Conservation (phyloP, 371 early-diverging fungal genomes). For the Amoeboaphelidium protococcarum region DNA sequence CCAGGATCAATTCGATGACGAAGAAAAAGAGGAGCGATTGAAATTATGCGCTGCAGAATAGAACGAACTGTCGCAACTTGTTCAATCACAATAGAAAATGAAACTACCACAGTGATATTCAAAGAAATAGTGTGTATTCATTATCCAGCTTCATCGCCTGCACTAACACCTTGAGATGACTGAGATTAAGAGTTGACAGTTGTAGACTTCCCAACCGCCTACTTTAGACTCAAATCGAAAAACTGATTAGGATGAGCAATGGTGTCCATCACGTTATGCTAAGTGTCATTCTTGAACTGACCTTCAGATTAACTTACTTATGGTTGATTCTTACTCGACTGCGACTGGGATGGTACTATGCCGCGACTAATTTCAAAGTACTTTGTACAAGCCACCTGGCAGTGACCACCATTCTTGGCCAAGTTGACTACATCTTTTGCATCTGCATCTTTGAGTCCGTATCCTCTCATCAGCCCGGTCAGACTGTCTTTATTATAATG, state of each 20-base stretch:
- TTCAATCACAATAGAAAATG: too few species aligned
- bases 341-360: constrained; percentile 6
- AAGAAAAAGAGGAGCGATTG: too few species aligned
- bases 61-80: too few species aligned
- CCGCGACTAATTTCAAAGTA: constrained; percentile 41
- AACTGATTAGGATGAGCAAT: constrained; percentile 81
- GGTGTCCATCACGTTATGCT: constrained; percentile 18
- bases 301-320: not conserved
- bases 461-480: constrained; percentile 18
- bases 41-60: too few species aligned
- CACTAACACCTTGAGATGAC: too few species aligned
- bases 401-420: constrained; percentile 37
- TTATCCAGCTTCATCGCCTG: too few species aligned
- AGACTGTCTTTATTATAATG: constrained; percentile 38
- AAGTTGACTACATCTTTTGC: constrained; percentile 32
- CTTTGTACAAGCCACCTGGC: constrained; percentile 74
- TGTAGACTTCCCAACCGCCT: too few species aligned
- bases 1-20: too few species aligned
- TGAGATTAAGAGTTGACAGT: too few species aligned
- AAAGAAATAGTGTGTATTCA: too few species aligned
- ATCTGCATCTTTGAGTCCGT: constrained; percentile 20
- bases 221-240: too few species aligned
- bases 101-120: too few species aligned
- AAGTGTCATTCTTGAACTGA: constrained; percentile 5
- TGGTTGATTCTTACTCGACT: constrained; percentile 7